phyloP scores from a whole-genome alignment of 2,329 filamentous ascomycete genomes.

The Magnaporthiopsis poae region DNA sequence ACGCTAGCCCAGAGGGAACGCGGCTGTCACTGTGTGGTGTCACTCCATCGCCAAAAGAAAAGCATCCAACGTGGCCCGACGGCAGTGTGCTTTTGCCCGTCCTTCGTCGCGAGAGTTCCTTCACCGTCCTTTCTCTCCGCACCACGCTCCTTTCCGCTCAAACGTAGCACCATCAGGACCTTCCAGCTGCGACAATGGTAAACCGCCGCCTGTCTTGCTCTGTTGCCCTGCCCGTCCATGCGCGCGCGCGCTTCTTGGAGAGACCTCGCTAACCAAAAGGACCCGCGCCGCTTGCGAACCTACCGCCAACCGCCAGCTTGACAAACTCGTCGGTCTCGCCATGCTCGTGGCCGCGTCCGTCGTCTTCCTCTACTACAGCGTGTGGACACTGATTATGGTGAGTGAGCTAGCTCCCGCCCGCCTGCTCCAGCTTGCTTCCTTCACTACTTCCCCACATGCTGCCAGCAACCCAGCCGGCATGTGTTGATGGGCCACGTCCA shows the following conservation, averaged over 20 bases:
- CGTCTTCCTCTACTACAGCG: slow-evolving; percentile 77
- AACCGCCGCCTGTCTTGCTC: slow-evolving; percentile 1
- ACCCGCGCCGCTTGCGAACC: not conserved
- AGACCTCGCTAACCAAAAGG: slow-evolving; percentile 8
- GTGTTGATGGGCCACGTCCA: not conserved
- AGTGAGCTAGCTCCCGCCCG: slow-evolving; percentile 12
- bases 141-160: not conserved
- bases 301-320: slow-evolving; percentile 52
- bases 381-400: slow-evolving; percentile 98
- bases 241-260: too few relatives aligned
- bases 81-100: not conserved
- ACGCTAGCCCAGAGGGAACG: too few relatives aligned
- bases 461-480: not conserved
- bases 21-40: not conserved
- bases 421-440: slow-evolving; percentile 2
- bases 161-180: not conserved
- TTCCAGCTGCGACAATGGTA: not conserved
- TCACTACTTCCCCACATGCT: not conserved
- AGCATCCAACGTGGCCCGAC: not conserved
- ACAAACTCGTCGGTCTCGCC: slow-evolving; percentile 65
- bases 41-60: not conserved
- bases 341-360: slow-evolving; percentile 57
- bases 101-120: not conserved
- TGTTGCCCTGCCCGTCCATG: not conserved
- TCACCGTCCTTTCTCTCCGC: not conserved